Conservation (phyloP, 345 rosid genomes). For the Melastoma malabathricum region DNA sequence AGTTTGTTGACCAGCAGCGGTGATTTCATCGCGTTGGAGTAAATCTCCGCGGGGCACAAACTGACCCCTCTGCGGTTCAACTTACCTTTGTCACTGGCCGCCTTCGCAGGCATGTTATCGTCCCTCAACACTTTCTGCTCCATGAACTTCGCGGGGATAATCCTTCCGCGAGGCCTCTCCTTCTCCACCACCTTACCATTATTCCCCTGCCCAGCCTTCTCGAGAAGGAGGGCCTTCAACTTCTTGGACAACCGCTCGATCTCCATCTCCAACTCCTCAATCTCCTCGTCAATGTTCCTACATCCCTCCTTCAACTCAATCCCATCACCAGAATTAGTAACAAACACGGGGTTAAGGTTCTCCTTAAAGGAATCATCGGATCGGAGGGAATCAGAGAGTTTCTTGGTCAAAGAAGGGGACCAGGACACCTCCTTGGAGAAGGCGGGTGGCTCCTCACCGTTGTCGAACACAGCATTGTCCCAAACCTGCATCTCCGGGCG, state of each 20-base stretch:
- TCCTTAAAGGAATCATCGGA: constrained; percentile 48
- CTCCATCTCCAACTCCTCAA: constrained; percentile 72
- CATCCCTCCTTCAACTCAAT: constrained; percentile 17
- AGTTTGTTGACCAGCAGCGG: constrained; percentile 30
- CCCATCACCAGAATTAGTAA: constrained; percentile 25
- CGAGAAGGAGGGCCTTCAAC: constrained; percentile 60
- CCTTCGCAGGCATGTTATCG: constrained; percentile 6
- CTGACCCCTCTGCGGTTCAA: constrained; percentile 62
- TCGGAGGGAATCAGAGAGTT: constrained; percentile 36
- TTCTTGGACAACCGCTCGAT: constrained; percentile 46
- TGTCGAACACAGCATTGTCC: constrained; percentile 89
- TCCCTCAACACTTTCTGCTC: constrained; percentile 40
- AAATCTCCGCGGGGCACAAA: constrained; percentile 76
- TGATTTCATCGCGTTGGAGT: constrained; percentile 28
- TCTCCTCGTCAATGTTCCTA: constrained; percentile 60
- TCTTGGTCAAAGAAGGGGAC: constrained; percentile 24
- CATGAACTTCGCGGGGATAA: constrained; percentile 71
- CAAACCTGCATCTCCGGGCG: constrained; percentile 68
- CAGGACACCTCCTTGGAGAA: constrained; percentile 31
- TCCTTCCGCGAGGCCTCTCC: constrained; percentile 33
- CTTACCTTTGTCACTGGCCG: constrained; percentile 28
- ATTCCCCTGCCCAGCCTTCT: constrained; percentile 33
- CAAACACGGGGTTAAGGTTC: constrained; percentile 23
- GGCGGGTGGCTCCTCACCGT: constrained; percentile 28
- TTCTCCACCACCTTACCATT: constrained; percentile 24